phyloP scores from a whole-genome alignment of 1,139 yeast genomes.

The Citeromyces hawaiiensis region DNA sequence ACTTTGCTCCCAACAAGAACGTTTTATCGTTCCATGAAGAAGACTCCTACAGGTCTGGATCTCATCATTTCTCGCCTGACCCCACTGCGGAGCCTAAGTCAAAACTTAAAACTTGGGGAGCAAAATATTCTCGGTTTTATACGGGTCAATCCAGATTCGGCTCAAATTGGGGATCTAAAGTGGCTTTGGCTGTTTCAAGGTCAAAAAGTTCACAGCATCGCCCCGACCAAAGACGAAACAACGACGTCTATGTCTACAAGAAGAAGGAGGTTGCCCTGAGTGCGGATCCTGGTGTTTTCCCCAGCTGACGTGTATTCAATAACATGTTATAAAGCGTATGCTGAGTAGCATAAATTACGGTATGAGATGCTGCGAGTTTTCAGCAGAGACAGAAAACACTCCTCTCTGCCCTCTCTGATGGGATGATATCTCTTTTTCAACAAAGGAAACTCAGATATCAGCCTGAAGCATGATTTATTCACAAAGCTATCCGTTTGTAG shows the following conservation, averaged over 20 bases:
- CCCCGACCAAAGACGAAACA: background rate
- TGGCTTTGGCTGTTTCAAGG: background rate
- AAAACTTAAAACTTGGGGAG: background rate
- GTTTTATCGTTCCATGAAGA: background rate
- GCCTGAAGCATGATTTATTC: no score
- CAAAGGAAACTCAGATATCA: no score
- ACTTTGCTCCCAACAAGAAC: constrained; percentile 9
- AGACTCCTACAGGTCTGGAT: background rate
- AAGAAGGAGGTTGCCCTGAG: background rate
- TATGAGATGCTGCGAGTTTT: no score
- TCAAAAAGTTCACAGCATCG: background rate
- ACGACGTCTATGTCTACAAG: background rate
- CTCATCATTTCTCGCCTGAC: background rate
- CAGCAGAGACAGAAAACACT: no score
- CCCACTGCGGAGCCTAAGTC: background rate
- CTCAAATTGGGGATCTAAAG: background rate
- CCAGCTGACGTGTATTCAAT: background rate
- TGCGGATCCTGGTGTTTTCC: background rate
- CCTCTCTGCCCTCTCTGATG: no score
- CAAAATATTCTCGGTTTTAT: background rate
- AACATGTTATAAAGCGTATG: no score
- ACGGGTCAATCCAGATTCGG: background rate
- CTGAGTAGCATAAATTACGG: no score
- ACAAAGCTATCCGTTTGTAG: no score
- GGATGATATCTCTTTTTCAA: no score